Base-by-base conservation (phyloP, 1,284 basidiomycete species). In the Pseudozyma tsukubaensis region DNA sequence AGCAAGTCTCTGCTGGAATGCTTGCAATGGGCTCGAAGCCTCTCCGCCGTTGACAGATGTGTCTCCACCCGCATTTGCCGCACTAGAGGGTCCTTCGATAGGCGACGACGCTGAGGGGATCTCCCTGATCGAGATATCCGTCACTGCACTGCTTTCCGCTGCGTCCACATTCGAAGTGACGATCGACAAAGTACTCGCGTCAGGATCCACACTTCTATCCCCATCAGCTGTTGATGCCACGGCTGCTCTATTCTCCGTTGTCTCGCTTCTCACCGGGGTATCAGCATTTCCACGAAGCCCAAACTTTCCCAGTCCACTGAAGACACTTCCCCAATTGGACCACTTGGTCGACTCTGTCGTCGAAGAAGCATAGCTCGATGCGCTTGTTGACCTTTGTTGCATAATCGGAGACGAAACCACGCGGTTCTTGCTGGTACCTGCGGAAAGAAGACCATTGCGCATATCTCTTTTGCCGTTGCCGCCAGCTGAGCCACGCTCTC, bases 241-340 rank as follows among this genome's bases (percentile, higher is more conserved):
- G 9, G 50, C 9, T 4, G n/a, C n/a, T n/a, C n/a, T n/a, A n/a
- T n/a, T 21, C 18, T 45, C 43, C 6, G 49, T 42, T 19, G 52
- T 42, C n/a, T 59, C 59, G 36, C 58, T 50, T 8, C 35, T 51
- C 18, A 37, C 18, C 29, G 50, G 44, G 12, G 56, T 50, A 14
- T 63, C 57, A 9, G 39, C 59, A 36, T 54, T 58, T 9, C 62
- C 53, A 1, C 49, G 50, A 6, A 76, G 57, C 11, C 57, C 54
- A 13, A 68, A 45, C 48, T 64, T 76, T 11, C 74, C 66, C 13
- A 76, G 34, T 9, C 60, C 64, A 21, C 59, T 59, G 18, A 69
- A 59, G 1, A 76, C 55, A 48, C 74, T 60, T 9, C 74, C 65
- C 74, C 74, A 76, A 54, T 67, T 61, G 2, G 70, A 72, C 74